These are phyloP conservation scores for Stachybotrys echinatus DNA, from an alignment of 2,329 filamentous ascomycete species.

Conservation along the genomic window DNA sequence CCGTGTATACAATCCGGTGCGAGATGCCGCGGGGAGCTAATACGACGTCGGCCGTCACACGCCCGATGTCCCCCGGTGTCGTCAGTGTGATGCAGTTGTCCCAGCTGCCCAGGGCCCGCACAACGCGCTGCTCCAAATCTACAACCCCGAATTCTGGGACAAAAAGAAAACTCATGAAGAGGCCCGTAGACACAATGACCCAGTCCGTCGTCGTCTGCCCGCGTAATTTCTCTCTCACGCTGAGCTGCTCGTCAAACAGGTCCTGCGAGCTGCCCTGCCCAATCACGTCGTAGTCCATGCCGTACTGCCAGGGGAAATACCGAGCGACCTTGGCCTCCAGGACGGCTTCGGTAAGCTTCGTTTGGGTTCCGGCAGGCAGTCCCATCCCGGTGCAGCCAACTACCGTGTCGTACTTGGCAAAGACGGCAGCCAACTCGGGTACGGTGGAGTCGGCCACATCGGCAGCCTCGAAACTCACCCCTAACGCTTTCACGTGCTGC, in stretches of 20 bases:
- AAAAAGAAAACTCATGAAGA: constrained; percentile 69
- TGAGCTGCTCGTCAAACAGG: constrained; percentile 63
- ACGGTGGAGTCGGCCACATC: constrained; percentile 35
- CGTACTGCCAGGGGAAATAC: constrained; percentile 70
- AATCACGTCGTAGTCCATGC: constrained; percentile 64
- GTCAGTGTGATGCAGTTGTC: constrained; percentile 59
- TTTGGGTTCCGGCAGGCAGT: constrained; percentile 47
- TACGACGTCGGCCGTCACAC: constrained; percentile 51
- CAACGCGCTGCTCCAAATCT: constrained; percentile 32
- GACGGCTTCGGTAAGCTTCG: constrained; percentile 51
- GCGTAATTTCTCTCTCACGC: constrained; percentile 48
- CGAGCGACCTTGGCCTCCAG: constrained; percentile 42
- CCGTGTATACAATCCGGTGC: constrained; percentile 49
- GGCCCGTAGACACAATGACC: constrained; percentile 62
- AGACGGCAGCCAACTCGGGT: constrained; percentile 32
- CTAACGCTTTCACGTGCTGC: constrained; percentile 26
- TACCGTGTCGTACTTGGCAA: constrained; percentile 45
- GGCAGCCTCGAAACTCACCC: constrained; percentile 35
- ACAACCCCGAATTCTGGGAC: constrained; percentile 58
- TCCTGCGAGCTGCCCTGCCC: constrained; percentile 54
- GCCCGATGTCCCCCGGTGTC: constrained; percentile 58
- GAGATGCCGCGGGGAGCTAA: constrained; percentile 28
- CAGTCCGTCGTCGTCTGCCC: constrained; percentile 45
- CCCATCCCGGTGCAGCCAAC: constrained; percentile 59
- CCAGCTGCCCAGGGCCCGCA: constrained; percentile 56